Conservation (phyloP, 768 basidiomycete species). For the Chalciporus sphaerocephalus region DNA sequence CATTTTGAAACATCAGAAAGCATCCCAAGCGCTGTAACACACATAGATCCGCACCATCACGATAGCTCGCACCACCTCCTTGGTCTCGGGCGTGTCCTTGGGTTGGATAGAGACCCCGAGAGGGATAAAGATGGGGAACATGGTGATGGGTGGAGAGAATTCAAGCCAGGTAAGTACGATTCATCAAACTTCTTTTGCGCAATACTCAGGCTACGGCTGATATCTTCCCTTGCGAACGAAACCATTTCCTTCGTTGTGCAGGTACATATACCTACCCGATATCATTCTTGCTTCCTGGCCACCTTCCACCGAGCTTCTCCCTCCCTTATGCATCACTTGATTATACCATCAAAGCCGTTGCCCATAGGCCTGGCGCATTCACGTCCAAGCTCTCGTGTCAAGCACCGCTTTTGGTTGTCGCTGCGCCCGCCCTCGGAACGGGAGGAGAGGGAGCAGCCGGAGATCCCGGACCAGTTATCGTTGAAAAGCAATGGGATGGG, state of each 20-base stretch:
- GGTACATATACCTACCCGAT: constrained; percentile 96
- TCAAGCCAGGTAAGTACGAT: constrained; percentile 65
- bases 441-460: constrained; percentile 45
- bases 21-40: not conserved
- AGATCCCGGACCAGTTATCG: constrained; percentile 72
- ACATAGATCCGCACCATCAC: constrained; percentile 4
- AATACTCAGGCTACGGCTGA: no score
- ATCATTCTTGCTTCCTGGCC: constrained; percentile 79
- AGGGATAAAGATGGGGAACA: constrained; percentile 19
- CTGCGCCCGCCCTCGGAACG: constrained; percentile 75
- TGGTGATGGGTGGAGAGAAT: constrained; percentile 77
- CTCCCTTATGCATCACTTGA: constrained; percentile 71
- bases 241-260: constrained; percentile 26
- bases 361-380: constrained; percentile 85
- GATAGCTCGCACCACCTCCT: constrained; percentile 15
- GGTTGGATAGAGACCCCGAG: constrained; percentile 16
- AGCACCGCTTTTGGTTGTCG: constrained; percentile 71
- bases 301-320: constrained; percentile 74
- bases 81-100: constrained; percentile 35
- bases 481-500: constrained; percentile 89
- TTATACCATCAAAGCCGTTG: constrained; percentile 78
- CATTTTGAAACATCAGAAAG: not conserved
- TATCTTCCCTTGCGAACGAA: not conserved
- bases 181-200: not conserved
- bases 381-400: constrained; percentile 66